Conservation (phyloP, 805 yeast species). For the Yamadazyma sp. region DNA sequence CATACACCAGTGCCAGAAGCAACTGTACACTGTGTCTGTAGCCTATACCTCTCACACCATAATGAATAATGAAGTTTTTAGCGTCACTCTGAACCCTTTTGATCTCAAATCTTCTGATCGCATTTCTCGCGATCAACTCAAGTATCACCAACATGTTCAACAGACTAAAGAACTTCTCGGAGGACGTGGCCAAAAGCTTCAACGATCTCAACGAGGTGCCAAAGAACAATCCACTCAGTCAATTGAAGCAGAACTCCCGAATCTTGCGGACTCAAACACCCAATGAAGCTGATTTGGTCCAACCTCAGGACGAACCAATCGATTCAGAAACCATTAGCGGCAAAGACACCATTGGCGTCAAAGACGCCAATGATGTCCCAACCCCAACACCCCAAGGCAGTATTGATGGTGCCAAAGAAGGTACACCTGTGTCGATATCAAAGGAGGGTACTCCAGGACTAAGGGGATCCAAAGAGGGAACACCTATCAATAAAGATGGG, state of each 20-base stretch:
- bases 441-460: conserved; percentile 1
- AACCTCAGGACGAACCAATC: conserved; percentile 42
- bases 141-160: conserved; percentile 29
- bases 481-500: conserved; percentile 12
- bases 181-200: conserved; percentile 43
- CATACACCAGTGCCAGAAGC: no score
- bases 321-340: background rate
- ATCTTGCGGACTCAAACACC: conserved; percentile 46
- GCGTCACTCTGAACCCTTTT: background rate
- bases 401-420: background rate
- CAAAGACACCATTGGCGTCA: no score
- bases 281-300: conserved; percentile 40
- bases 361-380: conserved; percentile 6
- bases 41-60: no score
- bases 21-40: no score
- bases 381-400: background rate
- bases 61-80: background rate
- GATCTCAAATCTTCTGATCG: background rate
- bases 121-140: background rate
- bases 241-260: conserved; percentile 30
- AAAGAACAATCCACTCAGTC: conserved; percentile 20
- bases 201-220: conserved; percentile 29
- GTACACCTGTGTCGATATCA: background rate
- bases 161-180: conserved; percentile 40
- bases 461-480: background rate